Evolutionary conservation across 2,329 filamentous ascomycete genomes (phyloP).

Genomic region (Lasiodiplodia gonubiensis): DNA sequence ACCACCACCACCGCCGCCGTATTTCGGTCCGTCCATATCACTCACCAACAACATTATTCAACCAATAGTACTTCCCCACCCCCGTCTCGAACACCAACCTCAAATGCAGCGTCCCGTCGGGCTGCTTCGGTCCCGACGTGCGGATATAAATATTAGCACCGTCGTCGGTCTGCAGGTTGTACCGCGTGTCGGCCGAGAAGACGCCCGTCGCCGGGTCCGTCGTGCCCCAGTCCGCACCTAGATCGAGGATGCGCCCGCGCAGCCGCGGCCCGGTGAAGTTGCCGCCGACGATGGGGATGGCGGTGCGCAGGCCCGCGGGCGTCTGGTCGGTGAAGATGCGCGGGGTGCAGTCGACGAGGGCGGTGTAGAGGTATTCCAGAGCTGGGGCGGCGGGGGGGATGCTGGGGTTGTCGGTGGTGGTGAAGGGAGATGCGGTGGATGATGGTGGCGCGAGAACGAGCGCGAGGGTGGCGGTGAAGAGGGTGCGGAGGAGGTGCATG

Average conservation of each 20-base stretch:
- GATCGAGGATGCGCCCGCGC: conserved; percentile 41
- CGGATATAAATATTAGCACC: conserved; percentile 43
- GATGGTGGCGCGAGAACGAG: not conserved
- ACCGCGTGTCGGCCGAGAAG: conserved; percentile 45
- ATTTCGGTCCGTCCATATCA: too few relatives aligned
- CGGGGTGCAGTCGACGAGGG: conserved; percentile 15
- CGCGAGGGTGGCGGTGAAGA: not conserved
- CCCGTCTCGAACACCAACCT: conserved; percentile 44
- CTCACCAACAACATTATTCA: conserved; percentile 45
- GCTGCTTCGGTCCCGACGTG: conserved; percentile 40
- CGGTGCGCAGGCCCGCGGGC: conserved; percentile 31
- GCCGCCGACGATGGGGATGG: conserved; percentile 41
- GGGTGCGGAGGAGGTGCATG: not conserved
- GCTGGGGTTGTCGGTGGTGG: not conserved
- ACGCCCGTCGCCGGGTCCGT: conserved; percentile 38
- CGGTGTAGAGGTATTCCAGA: conserved; percentile 24
- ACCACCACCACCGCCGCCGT: too few relatives aligned
- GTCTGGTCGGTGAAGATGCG: conserved; percentile 7
- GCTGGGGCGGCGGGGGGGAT: conserved; percentile 2
- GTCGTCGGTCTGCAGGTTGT: conserved; percentile 46
- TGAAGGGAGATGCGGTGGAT: too few relatives aligned
- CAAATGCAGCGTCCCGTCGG: conserved; percentile 40
- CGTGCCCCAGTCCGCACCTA: conserved; percentile 49
- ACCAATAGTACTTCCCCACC: conserved; percentile 43
- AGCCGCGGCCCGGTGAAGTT: conserved; percentile 39